Evolutionary conservation across 306 rosid genomes (phyloP).

Genomic region (Pachyrhizus erosus): DNA sequence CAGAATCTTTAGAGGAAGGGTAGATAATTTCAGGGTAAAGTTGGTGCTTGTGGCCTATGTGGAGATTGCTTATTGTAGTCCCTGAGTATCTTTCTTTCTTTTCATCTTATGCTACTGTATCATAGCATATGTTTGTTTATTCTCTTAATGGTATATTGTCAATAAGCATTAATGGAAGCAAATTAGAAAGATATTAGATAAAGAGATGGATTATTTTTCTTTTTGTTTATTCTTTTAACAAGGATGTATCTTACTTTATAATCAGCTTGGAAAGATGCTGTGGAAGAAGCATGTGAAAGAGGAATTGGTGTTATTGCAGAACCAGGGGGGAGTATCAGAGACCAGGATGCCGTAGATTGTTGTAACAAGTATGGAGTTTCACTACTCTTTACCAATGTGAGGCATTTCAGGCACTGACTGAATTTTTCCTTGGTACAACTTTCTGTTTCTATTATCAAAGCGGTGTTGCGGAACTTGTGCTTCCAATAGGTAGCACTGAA

Average conservation of each 20-base stretch:
- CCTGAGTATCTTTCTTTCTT: neutral
- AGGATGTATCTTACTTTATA: slow-evolving; percentile 26
- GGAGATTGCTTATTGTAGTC: neutral
- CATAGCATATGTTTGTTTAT: too few species aligned
- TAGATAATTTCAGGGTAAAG: neutral
- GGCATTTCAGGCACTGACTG: slow-evolving; percentile 88
- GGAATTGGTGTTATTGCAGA: slow-evolving; percentile 79
- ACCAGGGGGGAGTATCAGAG: slow-evolving; percentile 93
- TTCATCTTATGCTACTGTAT: neutral
- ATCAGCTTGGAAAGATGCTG: slow-evolving; percentile 98
- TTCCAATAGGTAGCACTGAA: slow-evolving; percentile 9
- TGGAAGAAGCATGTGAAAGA: slow-evolving; percentile 90
- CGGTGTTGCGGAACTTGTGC: slow-evolving; percentile 12
- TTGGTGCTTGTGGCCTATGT: neutral
- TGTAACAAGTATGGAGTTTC: slow-evolving; percentile 89
- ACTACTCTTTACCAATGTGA: slow-evolving; percentile 77
- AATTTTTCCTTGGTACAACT: slow-evolving; percentile 1
- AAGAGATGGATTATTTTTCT: neutral
- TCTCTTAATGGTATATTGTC: neutral
- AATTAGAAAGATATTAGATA: neutral
- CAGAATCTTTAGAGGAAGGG: neutral
- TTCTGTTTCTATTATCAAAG: neutral
- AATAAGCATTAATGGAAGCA: neutral
- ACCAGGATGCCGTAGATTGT: slow-evolving; percentile 84
- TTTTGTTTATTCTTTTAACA: neutral